Evolutionary conservation across 2,329 filamentous ascomycete species (phyloP).

Genomic region (Clarireedia homoeocarpa): DNA sequence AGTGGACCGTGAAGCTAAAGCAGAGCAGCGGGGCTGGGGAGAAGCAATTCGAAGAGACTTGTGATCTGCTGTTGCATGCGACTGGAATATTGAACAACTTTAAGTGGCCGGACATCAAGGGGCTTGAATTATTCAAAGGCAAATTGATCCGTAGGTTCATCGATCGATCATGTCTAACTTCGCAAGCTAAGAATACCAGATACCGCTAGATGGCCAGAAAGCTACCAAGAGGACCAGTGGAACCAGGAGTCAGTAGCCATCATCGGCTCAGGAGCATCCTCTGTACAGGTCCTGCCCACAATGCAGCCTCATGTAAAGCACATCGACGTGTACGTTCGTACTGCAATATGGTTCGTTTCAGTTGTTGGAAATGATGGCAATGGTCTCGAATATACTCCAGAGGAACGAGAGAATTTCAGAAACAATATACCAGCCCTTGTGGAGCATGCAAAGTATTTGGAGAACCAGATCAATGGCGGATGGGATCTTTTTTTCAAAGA

Average conservation of each 20-base stretch:
- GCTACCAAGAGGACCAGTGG: conserved; percentile 23
- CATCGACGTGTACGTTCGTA: conserved; percentile 42
- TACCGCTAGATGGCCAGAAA: conserved; percentile 38
- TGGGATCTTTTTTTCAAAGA: conserved; percentile 40
- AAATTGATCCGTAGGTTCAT: conserved; percentile 36
- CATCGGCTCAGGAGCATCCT: conserved; percentile 34
- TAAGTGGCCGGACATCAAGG: conserved; percentile 42
- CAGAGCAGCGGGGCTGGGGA: conserved; percentile 26
- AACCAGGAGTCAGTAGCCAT: conserved; percentile 30
- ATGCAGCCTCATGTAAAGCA: conserved; percentile 36
- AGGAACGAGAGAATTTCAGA: conserved; percentile 36
- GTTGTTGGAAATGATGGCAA: conserved; percentile 39
- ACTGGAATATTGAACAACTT: conserved; percentile 23
- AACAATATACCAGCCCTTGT: conserved; percentile 29
- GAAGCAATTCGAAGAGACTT: conserved; percentile 20
- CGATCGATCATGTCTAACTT: neutral
- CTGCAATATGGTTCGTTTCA: conserved; percentile 40
- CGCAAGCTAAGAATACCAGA: conserved; percentile 17
- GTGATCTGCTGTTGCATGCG: conserved; percentile 21
- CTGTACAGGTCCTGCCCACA: conserved; percentile 29
- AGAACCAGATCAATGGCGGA: conserved; percentile 37
- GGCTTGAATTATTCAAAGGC: conserved; percentile 38
- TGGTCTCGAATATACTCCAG: conserved; percentile 37
- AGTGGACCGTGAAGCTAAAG: conserved; percentile 42
- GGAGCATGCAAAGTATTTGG: conserved; percentile 18